Conservation (phyloP, 768 basidiomycete genomes). For the Lactarius psammicola region DNA sequence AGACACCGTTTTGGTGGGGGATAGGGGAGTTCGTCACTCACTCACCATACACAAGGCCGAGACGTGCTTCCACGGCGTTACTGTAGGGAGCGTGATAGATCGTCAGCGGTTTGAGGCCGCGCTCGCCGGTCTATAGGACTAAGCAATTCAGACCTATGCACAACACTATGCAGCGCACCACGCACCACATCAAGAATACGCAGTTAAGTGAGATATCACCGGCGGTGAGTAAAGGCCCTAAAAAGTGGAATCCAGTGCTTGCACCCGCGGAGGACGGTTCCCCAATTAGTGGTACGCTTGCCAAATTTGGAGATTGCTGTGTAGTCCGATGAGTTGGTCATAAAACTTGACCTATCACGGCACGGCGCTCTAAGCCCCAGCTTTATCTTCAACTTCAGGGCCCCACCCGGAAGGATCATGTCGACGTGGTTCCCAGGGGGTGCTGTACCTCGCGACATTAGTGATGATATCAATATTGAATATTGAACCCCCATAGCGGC, state of each 20-base stretch:
- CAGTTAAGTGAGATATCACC: background rate
- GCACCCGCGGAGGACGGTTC: background rate
- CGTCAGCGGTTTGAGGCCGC: background rate
- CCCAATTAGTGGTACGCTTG: background rate
- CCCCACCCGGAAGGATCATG: slow-evolving; percentile 16
- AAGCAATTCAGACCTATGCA: background rate
- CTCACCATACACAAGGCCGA: background rate
- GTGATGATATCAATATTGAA: background rate
- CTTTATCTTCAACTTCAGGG: background rate
- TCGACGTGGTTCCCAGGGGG: background rate
- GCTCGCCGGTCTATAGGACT: slow-evolving; percentile 2
- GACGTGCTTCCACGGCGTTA: background rate
- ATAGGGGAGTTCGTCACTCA: background rate
- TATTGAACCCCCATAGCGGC: background rate
- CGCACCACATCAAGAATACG: background rate
- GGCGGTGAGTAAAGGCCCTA: background rate
- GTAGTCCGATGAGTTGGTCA: slow-evolving; percentile 19
- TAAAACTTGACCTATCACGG: background rate
- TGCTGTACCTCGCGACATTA: background rate
- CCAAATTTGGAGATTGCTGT: slow-evolving; percentile 5
- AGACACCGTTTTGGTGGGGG: background rate
- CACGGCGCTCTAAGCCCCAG: background rate
- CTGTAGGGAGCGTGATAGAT: background rate
- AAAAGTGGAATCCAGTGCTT: background rate
- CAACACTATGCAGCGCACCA: background rate